Percentiles rank a stretch among this genome's conserved stretches.
Conservation (phyloP, 176 grass and related monocot species). For the Dactylis glomerata region DNA sequence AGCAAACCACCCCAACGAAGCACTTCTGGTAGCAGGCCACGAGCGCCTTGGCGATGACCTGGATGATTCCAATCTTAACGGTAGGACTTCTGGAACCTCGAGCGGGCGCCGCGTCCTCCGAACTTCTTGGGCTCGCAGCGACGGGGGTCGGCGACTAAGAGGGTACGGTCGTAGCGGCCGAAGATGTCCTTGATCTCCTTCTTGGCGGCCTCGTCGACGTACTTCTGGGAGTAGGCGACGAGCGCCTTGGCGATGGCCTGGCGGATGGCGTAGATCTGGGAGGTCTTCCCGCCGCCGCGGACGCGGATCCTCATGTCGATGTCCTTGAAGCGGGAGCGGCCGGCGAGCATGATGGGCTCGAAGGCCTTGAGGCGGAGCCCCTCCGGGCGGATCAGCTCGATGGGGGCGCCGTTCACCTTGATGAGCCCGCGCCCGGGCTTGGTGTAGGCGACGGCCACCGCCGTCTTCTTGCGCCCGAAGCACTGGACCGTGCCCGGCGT, state of each 20-base stretch:
- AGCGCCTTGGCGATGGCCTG: constrained; percentile 77
- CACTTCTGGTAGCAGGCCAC: constrained; percentile 64
- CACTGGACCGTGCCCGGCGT: constrained; percentile 53
- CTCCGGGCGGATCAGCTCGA: constrained; percentile 78
- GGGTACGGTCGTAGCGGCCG: constrained; percentile 15
- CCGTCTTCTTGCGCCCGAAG: constrained; percentile 77
- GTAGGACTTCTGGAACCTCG: constrained; percentile 78
- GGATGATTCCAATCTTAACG: constrained; percentile 35
- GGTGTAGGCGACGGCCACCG: constrained; percentile 62
- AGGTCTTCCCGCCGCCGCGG: constrained; percentile 72
- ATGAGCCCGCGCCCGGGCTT: constrained; percentile 72
- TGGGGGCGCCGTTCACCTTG: constrained; percentile 76
- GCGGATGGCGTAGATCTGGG: constrained; percentile 78
- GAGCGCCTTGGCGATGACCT: constrained; percentile 46
- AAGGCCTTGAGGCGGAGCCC: constrained; percentile 67
- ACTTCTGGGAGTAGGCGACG: constrained; percentile 72
- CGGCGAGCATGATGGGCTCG: constrained; percentile 68
- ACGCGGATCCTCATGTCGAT: constrained; percentile 82
- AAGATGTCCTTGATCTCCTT: constrained; percentile 24
- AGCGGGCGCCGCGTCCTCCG: constrained; percentile 67
- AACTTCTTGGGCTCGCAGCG: constrained; percentile 89
- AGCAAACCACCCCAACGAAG: not conserved
- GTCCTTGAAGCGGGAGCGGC: constrained; percentile 51
- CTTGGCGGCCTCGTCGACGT: constrained; percentile 62
- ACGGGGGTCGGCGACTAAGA: constrained; percentile 45